phyloP scores from a whole-genome alignment of 2,329 filamentous ascomycete species.

The Epichloe scottii region DNA sequence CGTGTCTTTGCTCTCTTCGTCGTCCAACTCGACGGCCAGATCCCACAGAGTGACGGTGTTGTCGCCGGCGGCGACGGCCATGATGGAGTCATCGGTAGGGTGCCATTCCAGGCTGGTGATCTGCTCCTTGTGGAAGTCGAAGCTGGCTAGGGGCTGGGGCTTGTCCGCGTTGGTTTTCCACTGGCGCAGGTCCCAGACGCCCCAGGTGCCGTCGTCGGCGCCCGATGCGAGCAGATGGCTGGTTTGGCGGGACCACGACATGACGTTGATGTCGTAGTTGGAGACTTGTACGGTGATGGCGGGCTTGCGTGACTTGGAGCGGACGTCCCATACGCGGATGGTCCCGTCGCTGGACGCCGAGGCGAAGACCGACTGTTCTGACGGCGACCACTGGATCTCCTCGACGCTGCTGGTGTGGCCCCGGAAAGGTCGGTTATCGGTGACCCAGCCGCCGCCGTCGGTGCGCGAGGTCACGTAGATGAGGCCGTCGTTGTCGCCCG shows the following conservation, averaged over 20 bases:
- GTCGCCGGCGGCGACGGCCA: conserved; percentile 83
- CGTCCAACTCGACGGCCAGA: conserved; percentile 88
- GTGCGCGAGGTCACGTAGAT: conserved; percentile 83
- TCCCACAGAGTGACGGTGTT: conserved; percentile 96
- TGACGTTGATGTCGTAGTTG: conserved; percentile 82
- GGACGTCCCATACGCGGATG: conserved; percentile 89
- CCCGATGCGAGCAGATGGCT: conserved; percentile 83
- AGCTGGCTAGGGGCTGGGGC: conserved; percentile 79
- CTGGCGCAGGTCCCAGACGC: conserved; percentile 88
- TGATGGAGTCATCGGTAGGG: conserved; percentile 89
- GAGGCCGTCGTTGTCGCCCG: conserved; percentile 78
- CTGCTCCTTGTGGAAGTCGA: conserved; percentile 91
- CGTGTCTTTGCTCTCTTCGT: conserved; percentile 88
- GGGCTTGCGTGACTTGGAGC: conserved; percentile 79
- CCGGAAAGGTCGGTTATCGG: conserved; percentile 69
- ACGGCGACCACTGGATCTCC: conserved; percentile 93
- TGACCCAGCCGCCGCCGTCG: conserved; percentile 80
- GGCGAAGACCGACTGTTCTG: conserved; percentile 84
- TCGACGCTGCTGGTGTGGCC: conserved; percentile 81
- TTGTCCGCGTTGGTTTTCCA: conserved; percentile 60
- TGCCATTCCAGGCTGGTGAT: conserved; percentile 97
- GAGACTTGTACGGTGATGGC: conserved; percentile 79
- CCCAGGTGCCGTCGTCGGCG: conserved; percentile 88
- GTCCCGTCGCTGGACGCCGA: conserved; percentile 91
- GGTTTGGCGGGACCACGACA: conserved; percentile 87